Evolutionary conservation across 75 land plant species (phyloP).

Genomic region (Ceratopteris richardii): DNA sequence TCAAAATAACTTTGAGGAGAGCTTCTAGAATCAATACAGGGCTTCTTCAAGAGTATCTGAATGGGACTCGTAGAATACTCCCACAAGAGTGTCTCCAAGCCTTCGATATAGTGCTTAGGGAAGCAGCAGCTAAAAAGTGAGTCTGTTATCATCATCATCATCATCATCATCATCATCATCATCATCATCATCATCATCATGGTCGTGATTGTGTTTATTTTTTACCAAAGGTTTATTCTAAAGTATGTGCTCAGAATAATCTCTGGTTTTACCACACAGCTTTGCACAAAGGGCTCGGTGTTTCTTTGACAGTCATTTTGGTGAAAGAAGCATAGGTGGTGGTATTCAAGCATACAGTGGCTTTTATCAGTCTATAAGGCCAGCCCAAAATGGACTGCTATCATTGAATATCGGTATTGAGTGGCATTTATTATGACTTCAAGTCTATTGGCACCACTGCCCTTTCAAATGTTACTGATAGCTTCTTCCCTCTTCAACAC

Average conservation of each 20-base stretch:
- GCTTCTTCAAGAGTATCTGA: conserved; percentile 8
- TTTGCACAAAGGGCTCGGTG: conserved; percentile 12
- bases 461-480: neutral
- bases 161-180: too few species aligned
- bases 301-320: conserved; percentile 11
- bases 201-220: too few species aligned
- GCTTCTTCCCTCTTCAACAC: neutral
- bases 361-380: conserved; percentile 19
- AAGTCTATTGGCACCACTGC: too few species aligned
- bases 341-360: conserved; percentile 24
- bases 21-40: conserved; percentile 10
- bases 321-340: conserved; percentile 6
- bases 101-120: conserved; percentile 19
- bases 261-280: conserved; percentile 1
- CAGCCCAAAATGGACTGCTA: conserved; percentile 8
- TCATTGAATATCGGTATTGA: conserved; percentile 13
- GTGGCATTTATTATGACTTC: too few species aligned
- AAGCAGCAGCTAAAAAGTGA: conserved; percentile 13
- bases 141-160: too few species aligned
- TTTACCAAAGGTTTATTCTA: too few species aligned
- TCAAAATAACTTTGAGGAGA: conserved; percentile 6
- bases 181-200: too few species aligned
- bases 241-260: too few species aligned
- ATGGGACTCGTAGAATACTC: conserved; percentile 7
- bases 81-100: conserved; percentile 19